Evolutionary conservation across 805 yeast genomes (phyloP).

Genomic region (Yarrowia porcina): DNA sequence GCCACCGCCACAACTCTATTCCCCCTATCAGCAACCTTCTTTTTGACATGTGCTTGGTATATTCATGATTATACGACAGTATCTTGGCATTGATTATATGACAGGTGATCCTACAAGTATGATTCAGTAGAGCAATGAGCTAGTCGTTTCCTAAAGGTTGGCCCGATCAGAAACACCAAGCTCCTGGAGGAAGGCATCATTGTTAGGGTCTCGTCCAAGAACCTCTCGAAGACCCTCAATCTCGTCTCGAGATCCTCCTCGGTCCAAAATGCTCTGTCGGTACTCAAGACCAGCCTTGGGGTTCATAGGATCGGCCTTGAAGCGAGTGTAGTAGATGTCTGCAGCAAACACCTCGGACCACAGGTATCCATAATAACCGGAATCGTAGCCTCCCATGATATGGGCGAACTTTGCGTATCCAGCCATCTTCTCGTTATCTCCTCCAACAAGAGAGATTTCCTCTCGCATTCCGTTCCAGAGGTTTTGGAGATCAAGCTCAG

Average conservation of each 20-base stretch:
- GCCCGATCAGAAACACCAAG: neutral
- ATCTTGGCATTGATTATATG: too few relatives aligned
- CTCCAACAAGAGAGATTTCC: conserved; percentile 56
- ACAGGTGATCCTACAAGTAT: too few relatives aligned
- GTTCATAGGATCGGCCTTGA: conserved; percentile 65
- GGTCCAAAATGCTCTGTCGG: conserved; percentile 62
- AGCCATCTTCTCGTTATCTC: conserved; percentile 53
- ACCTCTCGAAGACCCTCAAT: conserved; percentile 60
- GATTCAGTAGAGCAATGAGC: too few relatives aligned
- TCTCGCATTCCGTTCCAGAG: conserved; percentile 67
- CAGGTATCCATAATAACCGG: conserved; percentile 82
- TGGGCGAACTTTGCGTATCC: conserved; percentile 78
- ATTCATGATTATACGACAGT: too few relatives aligned
- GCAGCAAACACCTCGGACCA: conserved; percentile 85
- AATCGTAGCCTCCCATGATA: conserved; percentile 78
- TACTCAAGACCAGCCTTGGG: conserved; percentile 59
- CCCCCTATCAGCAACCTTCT: conserved; percentile 18
- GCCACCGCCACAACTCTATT: conserved; percentile 15
- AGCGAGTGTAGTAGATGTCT: conserved; percentile 71
- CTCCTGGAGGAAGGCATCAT: conserved; percentile 57
- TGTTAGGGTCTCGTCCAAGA: conserved; percentile 72
- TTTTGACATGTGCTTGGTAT: neutral
- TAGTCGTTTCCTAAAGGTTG: neutral
- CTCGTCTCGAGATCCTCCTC: conserved; percentile 74
- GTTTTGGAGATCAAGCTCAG: conserved; percentile 46